Base-by-base conservation (phyloP, 345 rosid species). In the Eucalyptus paniculata region DNA sequence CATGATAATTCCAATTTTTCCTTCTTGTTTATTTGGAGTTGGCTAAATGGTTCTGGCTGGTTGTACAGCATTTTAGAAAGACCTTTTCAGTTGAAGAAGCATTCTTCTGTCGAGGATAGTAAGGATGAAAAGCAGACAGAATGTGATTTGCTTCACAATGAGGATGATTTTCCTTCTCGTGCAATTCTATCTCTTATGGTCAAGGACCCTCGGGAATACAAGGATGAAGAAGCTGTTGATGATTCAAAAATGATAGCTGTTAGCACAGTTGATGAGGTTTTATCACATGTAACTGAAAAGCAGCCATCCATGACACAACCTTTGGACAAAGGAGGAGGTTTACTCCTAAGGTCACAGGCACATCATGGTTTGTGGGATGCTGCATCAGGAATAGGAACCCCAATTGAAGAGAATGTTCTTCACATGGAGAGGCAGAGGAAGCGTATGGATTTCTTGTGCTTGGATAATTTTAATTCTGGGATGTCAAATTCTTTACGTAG, bases 371-470 rank as follows among this genome's bases (percentile, higher is more conserved):
- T 97, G 88, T 97, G 99, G 98, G 97, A 97, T 90, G 91, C 89
- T 81, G 89, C 91, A 77, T 37, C 89, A 89, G 92, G 94, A 88
- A 88, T 94, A 85, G 72, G 86, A 69, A 94, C 92, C 21, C 99
- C 98, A 49, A 92, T 93, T 90, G 95, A 97, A 90, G 99, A 97
- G 77, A 91, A 90, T 87, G 90, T 91, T 67, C 93, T 97, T 90
- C 95, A 96, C 89, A 91, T 88, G 95, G 97, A 97, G 91, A 95
- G 93, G 88, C 94, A 94, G 91, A 92, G 90, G 62, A 89, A 51
- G 67, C 94, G 91, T 24, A 88, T 95, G 96, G 91, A 93, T 87
- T 93, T 92, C 86, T 49, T 95, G 93, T 95, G 91, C 94, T 93
- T 96, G 88, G 95, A 93, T 87, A 92, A 91, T 91, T 80, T 89